Evolutionary conservation across 768 basidiomycete species (phyloP), one percentile per base, ranked within the genome.

Genomic region (Amanita inopinata): DNA sequence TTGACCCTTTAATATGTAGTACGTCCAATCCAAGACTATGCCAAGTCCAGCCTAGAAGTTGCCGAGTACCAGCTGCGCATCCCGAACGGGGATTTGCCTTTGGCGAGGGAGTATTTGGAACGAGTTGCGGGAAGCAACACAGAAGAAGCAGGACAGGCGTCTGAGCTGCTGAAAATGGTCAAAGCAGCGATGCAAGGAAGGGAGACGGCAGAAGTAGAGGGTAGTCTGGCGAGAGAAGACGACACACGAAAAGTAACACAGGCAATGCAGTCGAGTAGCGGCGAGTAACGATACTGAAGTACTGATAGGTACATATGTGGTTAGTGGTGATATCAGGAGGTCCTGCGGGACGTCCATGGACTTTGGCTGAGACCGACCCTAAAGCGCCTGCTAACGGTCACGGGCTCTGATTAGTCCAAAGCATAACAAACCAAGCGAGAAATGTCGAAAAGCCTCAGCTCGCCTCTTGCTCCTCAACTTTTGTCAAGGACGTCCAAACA

Each of bases 11-110:
- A 53, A 40, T 47, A 46, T 32, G 49, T 58, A 79, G 83, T 69
- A 31, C 80, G 80, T 27, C 76, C 80, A 2, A 70, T 87, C 30
- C 73, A 74, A 48, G 88, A 92, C 52, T 85, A 83, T 57, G 79
- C 88, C 19, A 82, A 78, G 57, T 92, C 88, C n/a, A 76, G 80
- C 50, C 59, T 97, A 37, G 83, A 80, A 50, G 80, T 93, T 24
- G 91, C 91, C 11, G 80, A 84, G 45, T 78, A 84, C 53, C 78
- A 91, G 49, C 70, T 89, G 57, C 59, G 66, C 38, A 67, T 69
- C 28, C 65, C 77, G 33, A 69, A 74, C 39, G 79, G 80, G 18
- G 76, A 88, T 58, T 55, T 88, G n/a, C 51, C 59, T 23, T 64
- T 91, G 47, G 89, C 91, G 10, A 71, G 69, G 51, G 74, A 79